Percentiles rank a stretch among this genome's conserved stretches.
These are phyloP conservation scores for Lunularia cruciata DNA, from an alignment of 225 moss, liverwort and hornwort genomes.

Conservation along the genomic window DNA sequence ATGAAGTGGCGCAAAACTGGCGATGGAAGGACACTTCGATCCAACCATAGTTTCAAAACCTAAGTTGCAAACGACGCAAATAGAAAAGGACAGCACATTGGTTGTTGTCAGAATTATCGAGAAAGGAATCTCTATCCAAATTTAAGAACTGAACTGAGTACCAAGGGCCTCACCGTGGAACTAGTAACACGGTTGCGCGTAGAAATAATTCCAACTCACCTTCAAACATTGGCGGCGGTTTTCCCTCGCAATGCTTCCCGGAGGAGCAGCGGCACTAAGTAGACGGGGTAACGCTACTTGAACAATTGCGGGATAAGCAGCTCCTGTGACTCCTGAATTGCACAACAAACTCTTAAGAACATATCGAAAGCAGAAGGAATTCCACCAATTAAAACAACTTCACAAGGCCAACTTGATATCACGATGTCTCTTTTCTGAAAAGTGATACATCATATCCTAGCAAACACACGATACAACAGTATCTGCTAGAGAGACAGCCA, in stretches of 20 bases:
- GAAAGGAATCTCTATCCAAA: no score
- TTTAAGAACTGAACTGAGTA: no score
- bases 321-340: constrained; percentile 49
- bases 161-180: background rate
- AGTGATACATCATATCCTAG: no score
- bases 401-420: no score
- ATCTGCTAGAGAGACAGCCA: no score
- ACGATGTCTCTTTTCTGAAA: no score
- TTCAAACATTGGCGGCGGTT: constrained; percentile 94
- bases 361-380: no score
- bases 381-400: no score
- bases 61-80: constrained; percentile 23
- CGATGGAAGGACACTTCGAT: constrained; percentile 86
- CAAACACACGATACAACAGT: no score
- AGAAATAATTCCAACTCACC: constrained; percentile 40
- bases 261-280: constrained; percentile 94
- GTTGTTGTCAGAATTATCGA: no score
- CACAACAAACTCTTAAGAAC: background rate
- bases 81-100: no score
- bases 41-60: constrained; percentile 95
- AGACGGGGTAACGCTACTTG: constrained; percentile 84
- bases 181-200: background rate
- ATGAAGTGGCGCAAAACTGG: constrained; percentile 84
- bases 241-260: constrained; percentile 87
- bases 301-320: constrained; percentile 79